Base-by-base conservation (phyloP, 2,329 filamentous ascomycete genomes). In the Alternaria sp. region DNA sequence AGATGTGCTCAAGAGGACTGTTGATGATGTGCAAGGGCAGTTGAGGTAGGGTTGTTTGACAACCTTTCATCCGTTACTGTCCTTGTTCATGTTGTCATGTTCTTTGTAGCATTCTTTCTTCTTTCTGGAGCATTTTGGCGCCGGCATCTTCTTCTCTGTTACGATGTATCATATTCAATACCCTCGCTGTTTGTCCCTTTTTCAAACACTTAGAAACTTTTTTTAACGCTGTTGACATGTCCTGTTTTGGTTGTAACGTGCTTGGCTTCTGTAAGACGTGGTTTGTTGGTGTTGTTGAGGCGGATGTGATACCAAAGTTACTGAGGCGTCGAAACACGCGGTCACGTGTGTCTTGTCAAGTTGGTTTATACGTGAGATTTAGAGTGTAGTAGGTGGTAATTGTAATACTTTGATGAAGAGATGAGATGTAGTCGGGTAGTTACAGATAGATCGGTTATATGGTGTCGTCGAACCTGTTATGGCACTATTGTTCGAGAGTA, bases 21-120 rank as follows among this genome's bases (percentile, higher is more conserved):
- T 90, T 22, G 86, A 90, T 70, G 92, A 96, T 79, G 87, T 90
- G 71, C 93, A 95, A 82, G 73, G 85, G 56, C 87, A 89, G 51
- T 82, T 96, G 75, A 85, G 88, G 78, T 93, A 87, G 3, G 8
- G 36, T 10, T 40, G 9, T 20, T 18, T 5, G 9, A 40, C 14
- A 8, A 36, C 12, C 34, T 14, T 36, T 36, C 20, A 20, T 20
- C 20, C 20, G 20, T 36, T 6, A 18, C 36, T 38, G 36, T 18
- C 12, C 32, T 14, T 7, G 22, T 20, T 20, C 20, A 3, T 20
- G 14, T 38, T 3, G 28, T 59, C 9, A 22, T 44, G 34, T 38
- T 38, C 34, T 38, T 36, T 22, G 18, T 16, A 25, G 34, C 40
- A 34, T 1, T 27, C 32, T 14, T 50, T 16, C 5, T 6, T 28